Percentiles rank a stretch among this genome's conserved stretches.
These are phyloP conservation scores for Inga leiocalycina DNA, from an alignment of 306 rosid species.

Conservation along the genomic window DNA sequence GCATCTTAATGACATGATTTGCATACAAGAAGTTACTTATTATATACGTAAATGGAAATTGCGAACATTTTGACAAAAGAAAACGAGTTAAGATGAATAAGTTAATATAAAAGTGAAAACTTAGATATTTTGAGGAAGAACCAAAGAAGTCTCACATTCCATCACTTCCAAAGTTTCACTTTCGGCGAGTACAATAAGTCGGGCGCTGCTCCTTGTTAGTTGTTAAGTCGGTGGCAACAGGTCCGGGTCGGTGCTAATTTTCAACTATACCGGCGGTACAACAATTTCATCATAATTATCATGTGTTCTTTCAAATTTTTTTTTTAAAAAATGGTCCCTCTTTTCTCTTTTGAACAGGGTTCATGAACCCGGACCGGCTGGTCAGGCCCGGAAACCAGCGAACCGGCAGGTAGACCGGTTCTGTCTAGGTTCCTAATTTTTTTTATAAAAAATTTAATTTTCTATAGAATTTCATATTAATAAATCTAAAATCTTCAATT, in stretches of 20 bases:
- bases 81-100: background rate
- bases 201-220: background rate
- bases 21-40: background rate
- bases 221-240: background rate
- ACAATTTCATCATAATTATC: background rate
- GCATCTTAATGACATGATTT: background rate
- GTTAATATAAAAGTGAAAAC: background rate
- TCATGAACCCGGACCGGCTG: too few relatives aligned
- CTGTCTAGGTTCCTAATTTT: too few relatives aligned
- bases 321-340: too few relatives aligned
- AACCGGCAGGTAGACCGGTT: too few relatives aligned
- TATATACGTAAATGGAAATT: background rate
- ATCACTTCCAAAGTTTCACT: slow-evolving; percentile 30
- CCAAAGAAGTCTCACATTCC: slow-evolving; percentile 12
- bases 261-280: background rate
- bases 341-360: too few relatives aligned
- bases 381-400: too few relatives aligned
- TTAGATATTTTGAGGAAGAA: background rate
- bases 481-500: too few relatives aligned
- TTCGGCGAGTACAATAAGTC: slow-evolving; percentile 44
- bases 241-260: background rate
- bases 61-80: background rate
- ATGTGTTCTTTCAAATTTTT: background rate
- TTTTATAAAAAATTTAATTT: too few relatives aligned
- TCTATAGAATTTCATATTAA: too few relatives aligned